Conservation (phyloP, 257 asterid species). For the Solanum etuberosum region DNA sequence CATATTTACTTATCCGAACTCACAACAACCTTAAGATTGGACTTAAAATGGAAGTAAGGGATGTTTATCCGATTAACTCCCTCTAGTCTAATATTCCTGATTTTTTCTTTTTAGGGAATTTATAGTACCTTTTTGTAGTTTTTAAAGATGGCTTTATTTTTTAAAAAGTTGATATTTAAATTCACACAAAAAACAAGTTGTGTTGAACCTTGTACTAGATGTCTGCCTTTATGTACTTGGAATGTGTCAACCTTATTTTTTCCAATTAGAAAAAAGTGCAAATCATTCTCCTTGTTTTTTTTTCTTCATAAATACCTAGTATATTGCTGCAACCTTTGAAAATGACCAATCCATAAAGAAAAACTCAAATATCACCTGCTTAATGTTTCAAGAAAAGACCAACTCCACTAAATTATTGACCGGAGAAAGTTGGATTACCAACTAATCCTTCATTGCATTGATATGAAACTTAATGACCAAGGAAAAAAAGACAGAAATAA, state of each 20-base stretch:
- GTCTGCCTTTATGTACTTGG: not conserved
- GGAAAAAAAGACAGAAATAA: not conserved
- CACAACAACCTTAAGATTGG: too few relatives aligned
- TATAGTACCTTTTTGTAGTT: not conserved
- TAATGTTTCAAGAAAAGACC: not conserved
- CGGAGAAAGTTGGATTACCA: not conserved
- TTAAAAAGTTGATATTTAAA: not conserved
- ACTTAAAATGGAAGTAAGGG: too few relatives aligned
- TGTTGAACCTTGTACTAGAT: not conserved
- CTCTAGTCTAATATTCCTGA: not conserved
- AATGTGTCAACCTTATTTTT: not conserved
- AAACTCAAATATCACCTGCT: not conserved
- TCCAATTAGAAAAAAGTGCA: not conserved
- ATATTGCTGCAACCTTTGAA: not conserved
- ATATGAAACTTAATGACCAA: not conserved
- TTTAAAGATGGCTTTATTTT: too few relatives aligned
- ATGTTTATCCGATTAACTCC: not conserved
- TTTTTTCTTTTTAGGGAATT: not conserved
- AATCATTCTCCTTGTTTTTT: not conserved
- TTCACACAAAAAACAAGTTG: not conserved
- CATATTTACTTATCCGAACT: too few relatives aligned
- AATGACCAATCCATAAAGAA: not conserved
- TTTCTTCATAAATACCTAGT: not conserved
- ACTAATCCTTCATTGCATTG: not conserved
- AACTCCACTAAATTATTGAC: not conserved